A percentile compares a stretch with the other conserved stretches of the same genome.
These are phyloP conservation scores for Pulveroboletus sp. DNA, from an alignment of 768 basidiomycete species.

Conservation along the genomic window DNA sequence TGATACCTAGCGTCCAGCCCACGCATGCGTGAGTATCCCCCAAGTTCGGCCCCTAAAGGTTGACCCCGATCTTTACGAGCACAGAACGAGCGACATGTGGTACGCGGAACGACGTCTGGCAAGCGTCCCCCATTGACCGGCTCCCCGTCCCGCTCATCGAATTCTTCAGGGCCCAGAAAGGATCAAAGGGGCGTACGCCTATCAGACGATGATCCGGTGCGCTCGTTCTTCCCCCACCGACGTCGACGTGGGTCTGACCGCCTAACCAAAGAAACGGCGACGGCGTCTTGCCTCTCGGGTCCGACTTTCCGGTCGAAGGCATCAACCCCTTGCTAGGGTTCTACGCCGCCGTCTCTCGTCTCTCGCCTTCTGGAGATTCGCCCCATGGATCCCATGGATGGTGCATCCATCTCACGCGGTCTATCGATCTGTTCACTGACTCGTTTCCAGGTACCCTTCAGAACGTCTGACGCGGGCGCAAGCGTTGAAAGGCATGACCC, in stretches of 20 bases:
- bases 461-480: constrained; percentile 77
- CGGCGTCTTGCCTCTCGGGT: constrained; percentile 74
- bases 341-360: constrained; percentile 80
- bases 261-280: constrained; percentile 40
- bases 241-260: neutral
- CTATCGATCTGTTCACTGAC: neutral
- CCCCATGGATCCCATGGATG: constrained; percentile 85
- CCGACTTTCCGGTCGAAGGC: constrained; percentile 91
- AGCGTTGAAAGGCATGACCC: constrained; percentile 87
- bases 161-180: constrained; percentile 66
- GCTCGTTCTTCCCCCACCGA: constrained; percentile 13
- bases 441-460: constrained; percentile 60
- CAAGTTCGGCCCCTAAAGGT: neutral
- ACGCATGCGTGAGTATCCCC: constrained; percentile 69
- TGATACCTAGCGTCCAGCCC: constrained; percentile 90
- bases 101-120: constrained; percentile 85
- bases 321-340: constrained; percentile 88
- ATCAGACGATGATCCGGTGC: constrained; percentile 70
- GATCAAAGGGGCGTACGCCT: constrained; percentile 88
- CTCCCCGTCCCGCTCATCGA: neutral
- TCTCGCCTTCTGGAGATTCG: constrained; percentile 63
- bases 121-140: constrained; percentile 5
- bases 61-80: neutral
- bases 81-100: constrained; percentile 84
- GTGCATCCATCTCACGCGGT: constrained; percentile 39